Conservation (phyloP, 169 alveolate species). For the Cryptosporidium sp. region DNA sequence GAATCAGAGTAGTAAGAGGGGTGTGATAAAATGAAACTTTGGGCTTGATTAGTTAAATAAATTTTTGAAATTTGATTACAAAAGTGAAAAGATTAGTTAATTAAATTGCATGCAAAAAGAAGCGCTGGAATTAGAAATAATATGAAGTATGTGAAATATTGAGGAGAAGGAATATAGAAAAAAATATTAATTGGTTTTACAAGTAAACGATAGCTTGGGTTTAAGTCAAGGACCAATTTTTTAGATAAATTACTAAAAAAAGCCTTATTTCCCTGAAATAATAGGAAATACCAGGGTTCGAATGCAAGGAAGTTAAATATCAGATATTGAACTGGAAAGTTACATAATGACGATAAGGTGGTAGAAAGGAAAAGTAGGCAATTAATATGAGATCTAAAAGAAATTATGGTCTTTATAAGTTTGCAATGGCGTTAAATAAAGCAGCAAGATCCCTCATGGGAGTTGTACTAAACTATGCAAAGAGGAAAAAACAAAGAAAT, state of each 20-base stretch:
- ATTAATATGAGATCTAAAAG: constrained; percentile 17
- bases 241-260: neutral
- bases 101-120: neutral
- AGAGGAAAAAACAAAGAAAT: constrained; percentile 39
- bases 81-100: neutral
- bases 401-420: neutral
- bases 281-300: neutral
- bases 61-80: neutral
- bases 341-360: neutral
- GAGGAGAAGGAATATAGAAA: neutral
- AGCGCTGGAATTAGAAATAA: constrained; percentile 48
- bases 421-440: constrained; percentile 32
- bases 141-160: constrained; percentile 16
- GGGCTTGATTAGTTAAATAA: neutral
- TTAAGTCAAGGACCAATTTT: neutral
- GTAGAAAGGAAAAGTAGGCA: constrained; percentile 7
- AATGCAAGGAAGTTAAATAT: neutral
- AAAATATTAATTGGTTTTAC: neutral
- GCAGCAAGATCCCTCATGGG: constrained; percentile 56
- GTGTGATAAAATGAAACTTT: too few species aligned
- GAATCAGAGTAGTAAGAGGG: too few species aligned
- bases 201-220: neutral
- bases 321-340: neutral
- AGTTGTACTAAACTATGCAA: constrained; percentile 15
- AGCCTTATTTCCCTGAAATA: neutral